These are phyloP conservation scores for Agrocybe pediades DNA, from an alignment of 768 basidiomycete genomes.

Conservation along the genomic window DNA sequence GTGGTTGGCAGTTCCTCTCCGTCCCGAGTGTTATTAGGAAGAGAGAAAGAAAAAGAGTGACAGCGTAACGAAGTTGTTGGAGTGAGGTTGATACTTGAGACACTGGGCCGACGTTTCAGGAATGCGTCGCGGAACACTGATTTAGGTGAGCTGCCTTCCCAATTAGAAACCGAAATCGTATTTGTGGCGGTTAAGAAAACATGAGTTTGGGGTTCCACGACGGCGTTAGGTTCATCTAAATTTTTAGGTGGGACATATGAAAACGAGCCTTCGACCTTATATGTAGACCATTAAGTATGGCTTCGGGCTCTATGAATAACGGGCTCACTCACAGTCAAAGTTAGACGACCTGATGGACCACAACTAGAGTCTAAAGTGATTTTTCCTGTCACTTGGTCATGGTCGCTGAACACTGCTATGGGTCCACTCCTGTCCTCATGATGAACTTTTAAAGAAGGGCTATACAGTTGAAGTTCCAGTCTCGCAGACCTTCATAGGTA, in stretches of 20 bases:
- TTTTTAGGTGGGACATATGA: constrained; percentile 37
- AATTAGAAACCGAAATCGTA: constrained; percentile 40
- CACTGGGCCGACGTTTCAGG: constrained; percentile 46
- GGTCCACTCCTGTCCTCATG: constrained; percentile 32
- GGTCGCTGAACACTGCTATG: constrained; percentile 59
- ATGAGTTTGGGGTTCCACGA: constrained; percentile 35
- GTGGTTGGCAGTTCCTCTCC: constrained; percentile 68
- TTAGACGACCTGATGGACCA: constrained; percentile 55
- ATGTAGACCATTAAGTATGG: no score
- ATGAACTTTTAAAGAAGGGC: constrained; percentile 56
- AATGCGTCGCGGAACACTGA: constrained; percentile 48
- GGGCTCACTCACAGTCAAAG: constrained; percentile 47
- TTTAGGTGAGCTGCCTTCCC: constrained; percentile 29
- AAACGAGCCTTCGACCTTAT: constrained; percentile 66
- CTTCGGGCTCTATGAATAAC: no score
- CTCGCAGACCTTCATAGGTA: constrained; percentile 43
- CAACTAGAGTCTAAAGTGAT: constrained; percentile 57
- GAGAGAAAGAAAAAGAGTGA: constrained; percentile 55
- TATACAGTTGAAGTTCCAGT: constrained; percentile 63
- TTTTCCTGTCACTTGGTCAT: constrained; percentile 61
- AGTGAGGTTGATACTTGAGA: constrained; percentile 36
- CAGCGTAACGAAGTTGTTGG: constrained; percentile 36
- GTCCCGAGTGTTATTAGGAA: constrained; percentile 47
- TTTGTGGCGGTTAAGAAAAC: constrained; percentile 53
- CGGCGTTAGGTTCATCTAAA: constrained; percentile 18